These are phyloP conservation scores for Tetracentron sinense DNA, from an alignment of 164 flowering plant species.

Conservation along the genomic window DNA sequence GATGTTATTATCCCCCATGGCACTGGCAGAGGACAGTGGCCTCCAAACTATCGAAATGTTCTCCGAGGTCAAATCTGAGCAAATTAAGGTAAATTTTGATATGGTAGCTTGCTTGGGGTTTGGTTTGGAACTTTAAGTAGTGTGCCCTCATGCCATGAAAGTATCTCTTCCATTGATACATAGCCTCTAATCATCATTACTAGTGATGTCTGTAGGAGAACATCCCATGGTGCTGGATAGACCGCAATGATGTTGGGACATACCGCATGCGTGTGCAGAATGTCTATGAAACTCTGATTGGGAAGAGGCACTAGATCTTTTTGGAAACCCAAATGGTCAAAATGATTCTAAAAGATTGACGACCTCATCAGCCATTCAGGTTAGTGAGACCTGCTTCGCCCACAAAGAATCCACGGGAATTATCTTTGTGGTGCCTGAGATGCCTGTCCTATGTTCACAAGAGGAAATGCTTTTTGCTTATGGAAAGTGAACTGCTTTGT, in stretches of 20 bases:
- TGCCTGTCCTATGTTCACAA: too few species aligned
- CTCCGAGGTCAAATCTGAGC: slow-evolving; percentile 92
- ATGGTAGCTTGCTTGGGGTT: too few species aligned
- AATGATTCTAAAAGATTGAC: slow-evolving; percentile 94
- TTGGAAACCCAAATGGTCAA: slow-evolving; percentile 96
- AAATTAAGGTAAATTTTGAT: slow-evolving; percentile 62
- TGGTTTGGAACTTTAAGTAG: too few species aligned
- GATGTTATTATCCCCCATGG: slow-evolving; percentile 51
- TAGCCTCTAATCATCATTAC: not conserved
- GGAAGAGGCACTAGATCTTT: slow-evolving; percentile 91
- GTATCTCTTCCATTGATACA: not conserved
- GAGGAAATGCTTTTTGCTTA: too few species aligned
- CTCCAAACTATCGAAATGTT: slow-evolving; percentile 95
- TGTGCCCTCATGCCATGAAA: not conserved
- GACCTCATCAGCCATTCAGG: too few species aligned
- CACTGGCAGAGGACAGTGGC: slow-evolving; percentile 97
- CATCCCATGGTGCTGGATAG: slow-evolving; percentile 74
- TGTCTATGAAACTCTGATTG: slow-evolving; percentile 90
- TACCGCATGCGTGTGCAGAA: slow-evolving; percentile 94
- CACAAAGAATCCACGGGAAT: too few species aligned
- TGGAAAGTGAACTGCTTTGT: too few species aligned
- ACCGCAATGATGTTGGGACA: slow-evolving; percentile 96
- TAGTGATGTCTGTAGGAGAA: slow-evolving; percentile 65
- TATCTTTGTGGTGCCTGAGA: too few species aligned
- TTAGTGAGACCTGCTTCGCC: too few species aligned